Base-by-base conservation (phyloP, 208 protist species). In the Porcisia deanei region DNA sequence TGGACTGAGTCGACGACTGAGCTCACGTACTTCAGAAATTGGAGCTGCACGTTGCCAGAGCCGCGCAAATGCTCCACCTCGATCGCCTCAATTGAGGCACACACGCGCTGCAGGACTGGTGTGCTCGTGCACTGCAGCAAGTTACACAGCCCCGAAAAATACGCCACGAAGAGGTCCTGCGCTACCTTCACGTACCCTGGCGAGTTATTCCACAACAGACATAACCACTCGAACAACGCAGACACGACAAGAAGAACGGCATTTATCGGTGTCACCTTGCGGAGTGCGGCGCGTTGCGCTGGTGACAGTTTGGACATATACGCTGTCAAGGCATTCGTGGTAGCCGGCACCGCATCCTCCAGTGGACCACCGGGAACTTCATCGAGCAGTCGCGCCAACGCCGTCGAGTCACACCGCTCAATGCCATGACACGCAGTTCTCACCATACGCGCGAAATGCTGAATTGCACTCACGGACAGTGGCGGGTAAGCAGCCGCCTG, bases 71-170 rank as follows among this genome's bases (percentile, higher is more conserved):
- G 88, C 67, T 96, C 90, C 71, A 94, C 73, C 71, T 88, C 71
- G 14, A 96, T 82, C 41, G 90, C 87, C 83, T 96, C 90, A 16
- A 96, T 84, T 3, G 92, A 96, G 43, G 90, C 90, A 55, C 90
- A 94, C 41, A 96, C 92, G 14, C 92, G 88, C 73, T 89, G 85
- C 57, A 94, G 73, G n/a, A 94, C 88, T 34, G 85, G 63, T 30
- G 71, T 85, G 54, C 80, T 86, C 14, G 70, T 82, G 79, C 92
- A 96, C 76, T 91, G 87, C 59, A 96, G 70, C 41, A 96, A 71
- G 76, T 94, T 94, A 59, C 86, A 86, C 30, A 96, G 81, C 0
- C 84, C 89, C 3, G 90, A 93, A 63, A 94, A 94, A 81, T 94
- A 96, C n/a, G 81, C 77, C 18, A 87, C 73, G 60, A 94, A 94